Evolutionary conservation across 805 yeast species (phyloP), one percentile per base, ranked within the genome.

Genomic region (Brettanomyces custersianus): DNA sequence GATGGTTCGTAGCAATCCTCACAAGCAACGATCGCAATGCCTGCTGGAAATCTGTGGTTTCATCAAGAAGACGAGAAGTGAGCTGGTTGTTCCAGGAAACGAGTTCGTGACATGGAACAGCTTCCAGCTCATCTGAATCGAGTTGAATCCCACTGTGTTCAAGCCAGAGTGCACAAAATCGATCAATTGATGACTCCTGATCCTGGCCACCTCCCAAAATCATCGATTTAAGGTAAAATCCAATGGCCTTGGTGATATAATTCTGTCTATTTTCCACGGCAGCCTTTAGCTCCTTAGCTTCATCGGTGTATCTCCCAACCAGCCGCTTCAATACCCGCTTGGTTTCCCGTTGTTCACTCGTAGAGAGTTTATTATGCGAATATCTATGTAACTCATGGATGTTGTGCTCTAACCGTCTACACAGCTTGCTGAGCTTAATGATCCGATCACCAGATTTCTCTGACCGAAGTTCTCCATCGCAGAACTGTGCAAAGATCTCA

Each of bases 71-170:
- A 37, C 92, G 64, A 0, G 96, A 84, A 3, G 83, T 65, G 31
- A 88, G 65, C 51, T 88, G 97, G 40, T 80, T 78, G 25, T 79
- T 65, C 95, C 96, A 88, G 0, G 86, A 72, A 4, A 84, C 64
- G 36, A 86, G 72, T 45, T 78, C 78, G 49, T 65, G 63, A 11
- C 71, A 63, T 0, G 94, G 81, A 15, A 84, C 56, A 0, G 34
- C 33, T 0, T 48, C 34, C 3, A 80, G 48, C 4, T 61, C 57
- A 2, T 51, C 45, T 11, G 48, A 47, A 8, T 82, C 60, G 7
- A 57, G 45, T 4, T 25, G 12, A 8, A 45, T 42, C 12, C 40
- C 41, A 6, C 45, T 44, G 38, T 74, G 68, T 41, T 79, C 82
- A 27, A 90, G 63, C 94, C 96, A 90, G 9, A 90, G 54, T 0